These are phyloP conservation scores for Leishmania mexicana DNA, from an alignment of 208 protist species.

Conservation along the genomic window DNA sequence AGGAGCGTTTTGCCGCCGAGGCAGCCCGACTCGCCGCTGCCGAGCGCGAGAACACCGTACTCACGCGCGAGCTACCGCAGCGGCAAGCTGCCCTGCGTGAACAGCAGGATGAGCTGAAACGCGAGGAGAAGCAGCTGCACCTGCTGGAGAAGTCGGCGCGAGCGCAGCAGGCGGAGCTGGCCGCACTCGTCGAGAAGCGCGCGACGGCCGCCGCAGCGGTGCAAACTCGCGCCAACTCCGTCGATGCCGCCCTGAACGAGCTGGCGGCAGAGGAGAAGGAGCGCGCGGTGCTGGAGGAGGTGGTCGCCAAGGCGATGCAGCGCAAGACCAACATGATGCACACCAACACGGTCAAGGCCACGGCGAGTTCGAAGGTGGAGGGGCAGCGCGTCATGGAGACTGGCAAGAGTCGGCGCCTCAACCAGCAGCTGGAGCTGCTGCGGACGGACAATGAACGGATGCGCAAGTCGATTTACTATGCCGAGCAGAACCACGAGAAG, in stretches of 20 bases:
- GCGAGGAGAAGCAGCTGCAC: conserved; percentile 34
- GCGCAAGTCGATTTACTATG: conserved; percentile 90
- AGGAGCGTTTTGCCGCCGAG: conserved; percentile 74
- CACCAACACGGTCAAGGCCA: conserved; percentile 72
- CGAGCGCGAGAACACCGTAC: conserved; percentile 82
- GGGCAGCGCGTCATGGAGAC: conserved; percentile 85
- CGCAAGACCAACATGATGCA: conserved; percentile 67
- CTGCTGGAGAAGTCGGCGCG: conserved; percentile 49
- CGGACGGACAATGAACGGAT: conserved; percentile 89
- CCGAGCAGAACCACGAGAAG: conserved; percentile 92
- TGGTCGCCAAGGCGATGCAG: conserved; percentile 62
- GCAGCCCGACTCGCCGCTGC: conserved; percentile 76
- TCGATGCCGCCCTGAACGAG: conserved; percentile 58
- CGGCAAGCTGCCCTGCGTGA: conserved; percentile 70
- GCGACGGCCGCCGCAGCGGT: conserved; percentile 53
- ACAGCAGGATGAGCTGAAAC: conserved; percentile 71
- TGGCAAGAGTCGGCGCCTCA: conserved; percentile 88
- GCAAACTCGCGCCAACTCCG: conserved; percentile 46
- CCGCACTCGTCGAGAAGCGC: conserved; percentile 47
- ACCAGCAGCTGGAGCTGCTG: conserved; percentile 88
- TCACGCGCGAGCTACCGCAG: conserved; percentile 88
- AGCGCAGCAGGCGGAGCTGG: conserved; percentile 66
- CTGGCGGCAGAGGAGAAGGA: conserved; percentile 70
- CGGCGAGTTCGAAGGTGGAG: conserved; percentile 52
- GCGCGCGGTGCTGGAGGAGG: conserved; percentile 59